A percentile compares a stretch with the other conserved stretches of the same genome.
Conservation (phyloP, 192 early-diverging fungal genomes). For the Haplosporangium gracile region DNA sequence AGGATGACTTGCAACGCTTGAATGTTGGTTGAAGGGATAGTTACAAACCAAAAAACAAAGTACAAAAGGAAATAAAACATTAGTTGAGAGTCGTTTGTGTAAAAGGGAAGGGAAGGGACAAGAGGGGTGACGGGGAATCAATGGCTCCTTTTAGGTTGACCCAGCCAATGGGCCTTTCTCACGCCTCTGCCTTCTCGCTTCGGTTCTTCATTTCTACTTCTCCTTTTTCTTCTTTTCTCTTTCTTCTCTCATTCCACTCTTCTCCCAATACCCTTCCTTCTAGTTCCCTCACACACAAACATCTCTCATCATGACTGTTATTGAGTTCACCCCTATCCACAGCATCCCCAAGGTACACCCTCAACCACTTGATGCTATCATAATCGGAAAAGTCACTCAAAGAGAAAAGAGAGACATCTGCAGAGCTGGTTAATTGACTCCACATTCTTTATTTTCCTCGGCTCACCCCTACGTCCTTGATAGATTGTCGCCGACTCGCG, state of each 20-base stretch:
- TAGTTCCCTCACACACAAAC: background rate
- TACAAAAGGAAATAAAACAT: too few species aligned
- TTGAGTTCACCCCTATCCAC: slow-evolving; percentile 33
- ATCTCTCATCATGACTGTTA: slow-evolving; percentile 6
- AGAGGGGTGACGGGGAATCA: background rate
- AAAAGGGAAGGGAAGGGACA: background rate
- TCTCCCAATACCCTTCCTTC: background rate
- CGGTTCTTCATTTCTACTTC: too few species aligned
- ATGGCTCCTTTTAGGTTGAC: background rate
- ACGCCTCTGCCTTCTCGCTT: background rate
- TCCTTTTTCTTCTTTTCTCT: background rate
- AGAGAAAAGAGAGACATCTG: background rate
- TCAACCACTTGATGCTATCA: background rate
- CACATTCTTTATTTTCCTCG: background rate
- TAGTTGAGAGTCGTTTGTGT: too few species aligned
- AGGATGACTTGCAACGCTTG: too few species aligned
- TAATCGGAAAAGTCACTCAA: too few species aligned
- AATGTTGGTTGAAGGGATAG: too few species aligned
- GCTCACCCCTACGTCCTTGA: background rate
- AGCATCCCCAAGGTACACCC: slow-evolving; percentile 42
- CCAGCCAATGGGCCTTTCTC: background rate
- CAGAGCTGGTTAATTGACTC: background rate
- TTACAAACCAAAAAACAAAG: too few species aligned
- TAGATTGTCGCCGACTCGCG: slow-evolving; percentile 41
- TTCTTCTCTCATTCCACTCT: background rate